These are phyloP conservation scores for Rhizomucor pusillus DNA, from an alignment of 371 early-diverging fungal genomes.

Conservation along the genomic window DNA sequence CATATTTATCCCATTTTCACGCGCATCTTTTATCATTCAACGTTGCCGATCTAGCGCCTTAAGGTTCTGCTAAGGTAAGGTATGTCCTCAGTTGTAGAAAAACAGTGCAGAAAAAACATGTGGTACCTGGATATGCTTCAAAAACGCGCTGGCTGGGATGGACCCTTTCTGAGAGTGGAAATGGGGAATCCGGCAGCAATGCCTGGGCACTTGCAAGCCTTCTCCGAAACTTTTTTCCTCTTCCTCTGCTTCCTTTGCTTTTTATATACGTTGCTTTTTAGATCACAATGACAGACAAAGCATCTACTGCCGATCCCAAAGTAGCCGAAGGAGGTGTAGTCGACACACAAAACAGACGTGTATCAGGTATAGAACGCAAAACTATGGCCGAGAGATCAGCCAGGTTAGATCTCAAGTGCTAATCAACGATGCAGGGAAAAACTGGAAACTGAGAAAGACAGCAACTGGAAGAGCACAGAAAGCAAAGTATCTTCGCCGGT, in stretches of 20 bases:
- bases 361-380: slow-evolving; percentile 34
- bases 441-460: slow-evolving; percentile 57
- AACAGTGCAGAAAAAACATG: too few species aligned
- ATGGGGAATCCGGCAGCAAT: too few species aligned
- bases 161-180: too few species aligned
- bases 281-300: slow-evolving; percentile 15
- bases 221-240: slow-evolving; percentile 1
- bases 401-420: neutral
- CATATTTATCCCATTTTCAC: too few species aligned
- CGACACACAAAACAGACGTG: slow-evolving; percentile 39
- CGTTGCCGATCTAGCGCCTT: too few species aligned
- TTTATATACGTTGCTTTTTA: neutral
- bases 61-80: too few species aligned
- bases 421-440: slow-evolving; percentile 28
- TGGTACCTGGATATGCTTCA: too few species aligned
- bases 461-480: slow-evolving; percentile 56
- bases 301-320: slow-evolving; percentile 22
- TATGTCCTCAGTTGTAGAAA: too few species aligned
- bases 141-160: too few species aligned
- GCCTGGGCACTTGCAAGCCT: too few species aligned
- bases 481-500: slow-evolving; percentile 48
- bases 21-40: too few species aligned
- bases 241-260: slow-evolving; percentile 2
- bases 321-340: slow-evolving; percentile 42
- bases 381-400: neutral